Percentiles rank a stretch among this genome's conserved stretches.
phyloP scores from a whole-genome alignment of 495 filamentous ascomycete species.

The Durotheca rogersii region DNA sequence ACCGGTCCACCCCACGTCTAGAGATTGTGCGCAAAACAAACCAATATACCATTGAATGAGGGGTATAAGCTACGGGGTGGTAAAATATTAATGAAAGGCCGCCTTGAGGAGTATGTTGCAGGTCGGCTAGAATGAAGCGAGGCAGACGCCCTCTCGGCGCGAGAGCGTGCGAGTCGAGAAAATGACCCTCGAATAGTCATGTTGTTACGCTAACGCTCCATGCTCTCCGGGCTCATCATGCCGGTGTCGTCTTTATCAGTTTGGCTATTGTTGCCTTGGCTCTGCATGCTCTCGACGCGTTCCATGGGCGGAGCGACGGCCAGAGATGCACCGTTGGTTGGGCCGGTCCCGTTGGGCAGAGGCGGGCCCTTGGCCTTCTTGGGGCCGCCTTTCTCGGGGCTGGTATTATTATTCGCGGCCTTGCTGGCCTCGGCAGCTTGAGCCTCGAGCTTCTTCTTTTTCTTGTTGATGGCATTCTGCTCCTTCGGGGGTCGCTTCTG shows the following conservation, averaged over 20 bases:
- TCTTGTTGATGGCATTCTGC: slow-evolving; percentile 69
- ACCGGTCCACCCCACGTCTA: too few species aligned
- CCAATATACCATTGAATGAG: slow-evolving; percentile 7
- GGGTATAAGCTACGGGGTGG: slow-evolving; percentile 25
- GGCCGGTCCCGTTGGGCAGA: slow-evolving; percentile 38
- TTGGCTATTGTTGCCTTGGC: slow-evolving; percentile 52
- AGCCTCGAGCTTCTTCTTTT: slow-evolving; percentile 67
- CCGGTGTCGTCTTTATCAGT: slow-evolving; percentile 59
- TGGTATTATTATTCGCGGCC: slow-evolving; percentile 34
- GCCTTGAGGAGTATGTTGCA: neutral
- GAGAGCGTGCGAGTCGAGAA: neutral
- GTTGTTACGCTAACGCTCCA: slow-evolving; percentile 43
- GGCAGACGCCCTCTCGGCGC: neutral
- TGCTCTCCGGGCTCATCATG: slow-evolving; percentile 69
- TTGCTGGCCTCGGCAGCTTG: slow-evolving; percentile 46
- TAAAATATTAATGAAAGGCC: slow-evolving; percentile 18
- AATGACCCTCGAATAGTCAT: neutral
- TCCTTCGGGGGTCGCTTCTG: slow-evolving; percentile 82
- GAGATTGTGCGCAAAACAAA: slow-evolving; percentile 1
- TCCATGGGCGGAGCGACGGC: slow-evolving; percentile 45
- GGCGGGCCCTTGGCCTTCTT: slow-evolving; percentile 43
- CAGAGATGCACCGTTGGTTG: slow-evolving; percentile 18
- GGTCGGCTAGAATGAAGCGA: neutral
- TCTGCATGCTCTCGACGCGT: slow-evolving; percentile 51
- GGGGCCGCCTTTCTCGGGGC: slow-evolving; percentile 44